These are phyloP conservation scores for Phytophthora ramorum DNA, from an alignment of 352 stramenopile genomes.

Conservation along the genomic window DNA sequence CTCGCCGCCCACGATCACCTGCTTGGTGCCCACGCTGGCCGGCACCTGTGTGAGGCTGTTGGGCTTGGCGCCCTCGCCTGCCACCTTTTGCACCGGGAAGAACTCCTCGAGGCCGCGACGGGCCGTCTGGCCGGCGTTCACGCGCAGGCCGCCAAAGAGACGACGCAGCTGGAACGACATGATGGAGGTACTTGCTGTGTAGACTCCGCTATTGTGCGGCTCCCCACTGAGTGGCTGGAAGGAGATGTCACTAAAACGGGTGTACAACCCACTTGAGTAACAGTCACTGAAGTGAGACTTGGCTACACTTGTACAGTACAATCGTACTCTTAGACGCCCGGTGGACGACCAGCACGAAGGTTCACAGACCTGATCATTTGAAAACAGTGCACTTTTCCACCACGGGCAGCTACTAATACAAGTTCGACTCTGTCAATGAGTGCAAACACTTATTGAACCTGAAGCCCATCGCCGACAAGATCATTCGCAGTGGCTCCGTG, in stretches of 20 bases:
- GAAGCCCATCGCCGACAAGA: too few species aligned
- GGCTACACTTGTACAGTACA: too few species aligned
- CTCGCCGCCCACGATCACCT: constrained; percentile 85
- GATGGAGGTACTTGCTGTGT: constrained; percentile 2
- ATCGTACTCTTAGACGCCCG: too few species aligned
- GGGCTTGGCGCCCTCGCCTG: constrained; percentile 59
- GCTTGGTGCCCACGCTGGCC: constrained; percentile 60
- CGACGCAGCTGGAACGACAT: constrained; percentile 74
- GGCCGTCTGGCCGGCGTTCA: constrained; percentile 44
- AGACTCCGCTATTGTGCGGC: constrained; percentile 10
- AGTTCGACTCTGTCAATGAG: too few species aligned
- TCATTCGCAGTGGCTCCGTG: too few species aligned
- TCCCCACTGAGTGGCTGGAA: constrained; percentile 6
- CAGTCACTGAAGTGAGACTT: too few species aligned
- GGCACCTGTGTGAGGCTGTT: constrained; percentile 67
- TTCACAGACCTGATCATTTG: too few species aligned
- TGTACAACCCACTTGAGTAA: too few species aligned
- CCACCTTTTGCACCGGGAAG: constrained; percentile 64
- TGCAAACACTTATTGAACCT: too few species aligned
- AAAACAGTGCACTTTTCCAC: too few species aligned
- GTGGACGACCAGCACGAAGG: too few species aligned
- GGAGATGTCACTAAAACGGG: not conserved
- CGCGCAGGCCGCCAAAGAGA: constrained; percentile 66
- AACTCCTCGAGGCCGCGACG: constrained; percentile 78
- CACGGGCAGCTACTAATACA: too few species aligned